Evolutionary conservation across 768 basidiomycete genomes (phyloP).

Genomic region (Dacryopinax spathularia): DNA sequence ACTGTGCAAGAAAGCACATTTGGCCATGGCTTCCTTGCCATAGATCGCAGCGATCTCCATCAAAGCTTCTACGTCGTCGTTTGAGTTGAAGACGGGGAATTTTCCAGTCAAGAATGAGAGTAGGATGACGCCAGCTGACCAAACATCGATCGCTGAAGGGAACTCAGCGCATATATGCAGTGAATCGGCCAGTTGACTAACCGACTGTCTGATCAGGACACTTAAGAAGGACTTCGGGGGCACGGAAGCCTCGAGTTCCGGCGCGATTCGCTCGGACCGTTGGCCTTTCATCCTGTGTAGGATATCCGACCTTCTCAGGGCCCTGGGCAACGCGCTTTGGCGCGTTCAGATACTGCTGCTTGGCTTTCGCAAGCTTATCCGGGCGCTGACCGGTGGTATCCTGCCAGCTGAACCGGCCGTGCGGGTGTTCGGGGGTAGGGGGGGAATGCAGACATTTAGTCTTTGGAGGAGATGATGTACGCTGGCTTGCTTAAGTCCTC

Average conservation of each 20-base stretch:
- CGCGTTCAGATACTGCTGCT: background rate
- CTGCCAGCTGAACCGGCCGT: conserved; percentile 38
- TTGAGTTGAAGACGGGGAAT: conserved; percentile 88
- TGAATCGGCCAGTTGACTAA: conserved; percentile 26
- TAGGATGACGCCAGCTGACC: conserved; percentile 86
- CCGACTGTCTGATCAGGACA: conserved; percentile 87
- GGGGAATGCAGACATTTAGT: conserved; percentile 43
- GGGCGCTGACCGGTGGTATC: conserved; percentile 7
- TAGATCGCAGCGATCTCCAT: conserved; percentile 88
- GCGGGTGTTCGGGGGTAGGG: conserved; percentile 45
- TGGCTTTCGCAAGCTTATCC: conserved; percentile 6
- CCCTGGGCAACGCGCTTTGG: conserved; percentile 17
- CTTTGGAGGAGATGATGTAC: background rate
- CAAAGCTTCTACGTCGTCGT: conserved; percentile 85
- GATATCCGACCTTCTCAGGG: conserved; percentile 62
- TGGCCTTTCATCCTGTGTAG: conserved; percentile 63
- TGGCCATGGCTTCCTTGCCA: conserved; percentile 71
- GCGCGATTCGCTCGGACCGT: conserved; percentile 88
- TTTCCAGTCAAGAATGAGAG: conserved; percentile 84
- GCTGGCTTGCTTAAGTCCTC: background rate
- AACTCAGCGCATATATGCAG: conserved; percentile 6
- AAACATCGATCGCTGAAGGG: conserved; percentile 76
- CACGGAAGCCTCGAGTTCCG: conserved; percentile 90
- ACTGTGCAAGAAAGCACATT: conserved; percentile 80
- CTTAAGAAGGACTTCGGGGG: conserved; percentile 90